A percentile compares a stretch with the other conserved stretches of the same genome.
Conservation (phyloP, 2,329 filamentous ascomycete species). For the Colletotrichum spaethianum region DNA sequence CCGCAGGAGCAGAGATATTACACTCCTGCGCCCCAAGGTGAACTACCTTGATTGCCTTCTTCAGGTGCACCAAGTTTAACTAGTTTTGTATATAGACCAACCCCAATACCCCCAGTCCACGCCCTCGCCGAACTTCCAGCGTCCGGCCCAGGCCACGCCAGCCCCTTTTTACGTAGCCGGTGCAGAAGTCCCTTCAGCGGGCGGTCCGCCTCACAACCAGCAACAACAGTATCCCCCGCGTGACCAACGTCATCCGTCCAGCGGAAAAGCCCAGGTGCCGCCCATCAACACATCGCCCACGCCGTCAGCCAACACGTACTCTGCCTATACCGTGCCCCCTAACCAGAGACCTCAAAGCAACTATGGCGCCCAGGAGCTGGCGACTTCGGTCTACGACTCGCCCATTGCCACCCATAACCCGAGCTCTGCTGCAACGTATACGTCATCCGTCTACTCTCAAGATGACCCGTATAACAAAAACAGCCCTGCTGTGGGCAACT, state of each 20-base stretch:
- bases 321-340: slow-evolving; percentile 62
- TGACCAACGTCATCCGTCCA: slow-evolving; percentile 62
- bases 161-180: slow-evolving; percentile 79
- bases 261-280: slow-evolving; percentile 63
- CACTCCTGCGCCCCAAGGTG: slow-evolving; percentile 71
- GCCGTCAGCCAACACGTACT: slow-evolving; percentile 64
- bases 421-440: slow-evolving; percentile 59
- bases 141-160: slow-evolving; percentile 63
- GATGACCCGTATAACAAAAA: slow-evolving; percentile 65
- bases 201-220: slow-evolving; percentile 46
- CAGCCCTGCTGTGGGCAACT: slow-evolving; percentile 47
- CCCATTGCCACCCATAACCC: slow-evolving; percentile 72
- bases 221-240: slow-evolving; percentile 67
- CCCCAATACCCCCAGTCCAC: slow-evolving; percentile 63
- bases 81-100: slow-evolving; percentile 56
- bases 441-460: slow-evolving; percentile 63
- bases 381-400: slow-evolving; percentile 83
- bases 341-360: slow-evolving; percentile 75
- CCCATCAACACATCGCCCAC: slow-evolving; percentile 67
- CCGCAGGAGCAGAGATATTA: slow-evolving; percentile 71
- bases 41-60: slow-evolving; percentile 44
- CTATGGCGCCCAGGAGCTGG: slow-evolving; percentile 82
- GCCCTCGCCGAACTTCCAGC: slow-evolving; percentile 69
- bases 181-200: slow-evolving; percentile 64
- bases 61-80: slow-evolving; percentile 40